Evolutionary conservation across 2,329 filamentous ascomycete species (phyloP).

Genomic region (Kalmusia sp.): DNA sequence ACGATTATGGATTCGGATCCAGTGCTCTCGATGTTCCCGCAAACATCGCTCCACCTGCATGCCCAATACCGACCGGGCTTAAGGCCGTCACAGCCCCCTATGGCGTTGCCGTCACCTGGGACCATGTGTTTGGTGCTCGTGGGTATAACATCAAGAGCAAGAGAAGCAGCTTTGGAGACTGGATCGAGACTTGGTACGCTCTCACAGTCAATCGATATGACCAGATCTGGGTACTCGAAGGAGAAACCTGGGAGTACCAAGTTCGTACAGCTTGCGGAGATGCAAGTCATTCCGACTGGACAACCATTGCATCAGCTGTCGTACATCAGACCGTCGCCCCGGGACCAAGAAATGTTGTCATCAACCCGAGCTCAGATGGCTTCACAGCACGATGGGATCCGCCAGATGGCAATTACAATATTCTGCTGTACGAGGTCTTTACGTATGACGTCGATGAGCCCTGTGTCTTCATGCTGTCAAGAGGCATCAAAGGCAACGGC

Average conservation of each 20-base stretch:
- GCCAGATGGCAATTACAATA: constrained; percentile 2
- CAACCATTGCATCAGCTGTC: not conserved
- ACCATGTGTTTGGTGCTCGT: constrained; percentile 3
- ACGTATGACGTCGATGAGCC: constrained; percentile 5
- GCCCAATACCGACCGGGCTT: constrained; percentile 1
- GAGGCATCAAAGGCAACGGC: constrained; percentile 9
- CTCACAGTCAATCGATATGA: not conserved
- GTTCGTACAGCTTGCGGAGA: constrained; percentile 9
- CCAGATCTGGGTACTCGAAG: constrained; percentile 12
- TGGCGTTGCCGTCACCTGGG: constrained; percentile 9
- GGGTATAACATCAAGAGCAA: constrained; percentile 12
- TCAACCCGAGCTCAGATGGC: constrained; percentile 6
- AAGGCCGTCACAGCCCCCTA: not conserved
- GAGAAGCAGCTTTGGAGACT: constrained; percentile 2
- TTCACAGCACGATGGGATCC: constrained; percentile 9
- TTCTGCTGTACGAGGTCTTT: constrained; percentile 9
- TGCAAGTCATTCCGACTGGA: not conserved
- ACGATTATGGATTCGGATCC: constrained; percentile 3
- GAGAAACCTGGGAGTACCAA: constrained; percentile 15
- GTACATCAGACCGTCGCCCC: constrained; percentile 8
- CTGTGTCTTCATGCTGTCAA: constrained; percentile 4
- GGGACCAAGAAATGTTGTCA: constrained; percentile 9
- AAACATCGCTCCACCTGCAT: constrained; percentile 1
- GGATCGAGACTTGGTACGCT: constrained; percentile 4
- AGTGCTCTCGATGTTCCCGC: constrained; percentile 9